Percentiles rank a stretch among this genome's conserved stretches.
These are phyloP conservation scores for Meyerozyma guilliermondii DNA, from an alignment of 1,139 yeast species.

Conservation along the genomic window DNA sequence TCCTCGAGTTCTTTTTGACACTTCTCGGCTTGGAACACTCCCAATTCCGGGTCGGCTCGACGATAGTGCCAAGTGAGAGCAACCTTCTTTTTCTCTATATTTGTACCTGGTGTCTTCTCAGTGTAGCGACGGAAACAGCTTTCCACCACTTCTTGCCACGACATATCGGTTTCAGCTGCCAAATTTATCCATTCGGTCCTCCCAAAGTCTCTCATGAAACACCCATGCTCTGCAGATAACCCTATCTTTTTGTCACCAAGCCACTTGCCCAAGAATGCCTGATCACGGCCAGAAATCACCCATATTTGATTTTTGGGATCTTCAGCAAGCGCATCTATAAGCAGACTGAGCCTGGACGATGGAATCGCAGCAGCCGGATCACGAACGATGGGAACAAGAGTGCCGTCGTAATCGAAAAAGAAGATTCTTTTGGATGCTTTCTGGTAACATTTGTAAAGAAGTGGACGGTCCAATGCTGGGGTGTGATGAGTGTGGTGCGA, in stretches of 20 bases:
- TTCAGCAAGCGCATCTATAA: conserved; percentile 54
- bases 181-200: conserved; percentile 71
- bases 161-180: conserved; percentile 80
- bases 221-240: conserved; percentile 95
- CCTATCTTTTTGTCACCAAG: conserved; percentile 72
- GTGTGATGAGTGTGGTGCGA: conserved; percentile 55
- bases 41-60: conserved; percentile 88
- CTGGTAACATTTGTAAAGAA: conserved; percentile 54
- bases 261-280: conserved; percentile 84
- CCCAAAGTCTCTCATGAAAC: conserved; percentile 76
- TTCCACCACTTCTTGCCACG: conserved; percentile 84
- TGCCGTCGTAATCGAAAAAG: conserved; percentile 94
- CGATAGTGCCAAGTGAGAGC: conserved; percentile 98
- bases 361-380: conserved; percentile 99
- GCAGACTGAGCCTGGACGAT: conserved; percentile 59
- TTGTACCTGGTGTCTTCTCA: conserved; percentile 85
- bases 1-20: conserved; percentile 60
- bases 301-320: conserved; percentile 88
- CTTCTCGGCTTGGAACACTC: conserved; percentile 76
- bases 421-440: conserved; percentile 67
- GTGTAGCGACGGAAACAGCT: conserved; percentile 72
- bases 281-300: conserved; percentile 97
- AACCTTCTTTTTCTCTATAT: conserved; percentile 82
- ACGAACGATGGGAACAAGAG: conserved; percentile 88
- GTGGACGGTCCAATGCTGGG: conserved; percentile 79